These are phyloP conservation scores for Rosa multiflora DNA, from an alignment of 306 rosid genomes.

Conservation along the genomic window DNA sequence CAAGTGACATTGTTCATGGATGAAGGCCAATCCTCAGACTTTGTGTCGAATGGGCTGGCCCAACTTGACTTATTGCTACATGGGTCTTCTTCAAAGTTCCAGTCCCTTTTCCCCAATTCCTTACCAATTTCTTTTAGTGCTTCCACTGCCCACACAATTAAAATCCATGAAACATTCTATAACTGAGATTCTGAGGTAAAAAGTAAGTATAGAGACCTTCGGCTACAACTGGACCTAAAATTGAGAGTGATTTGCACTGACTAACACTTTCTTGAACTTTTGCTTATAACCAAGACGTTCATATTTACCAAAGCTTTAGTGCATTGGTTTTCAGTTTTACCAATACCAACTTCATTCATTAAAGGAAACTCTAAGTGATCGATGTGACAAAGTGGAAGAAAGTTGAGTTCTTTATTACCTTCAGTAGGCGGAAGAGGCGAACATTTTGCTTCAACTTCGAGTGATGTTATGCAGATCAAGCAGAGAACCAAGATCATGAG, in stretches of 20 bases:
- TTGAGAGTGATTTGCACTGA: background rate
- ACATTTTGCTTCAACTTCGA: background rate
- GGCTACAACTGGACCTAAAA: background rate
- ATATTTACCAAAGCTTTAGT: background rate
- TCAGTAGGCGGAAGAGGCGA: background rate
- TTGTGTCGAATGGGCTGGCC: background rate
- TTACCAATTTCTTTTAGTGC: background rate
- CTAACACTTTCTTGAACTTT: too few relatives aligned
- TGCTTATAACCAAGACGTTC: background rate
- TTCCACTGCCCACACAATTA: constrained; percentile 18
- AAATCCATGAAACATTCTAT: background rate
- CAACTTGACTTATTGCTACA: constrained; percentile 13
- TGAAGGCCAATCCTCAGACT: background rate
- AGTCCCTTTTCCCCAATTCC: constrained; percentile 24
- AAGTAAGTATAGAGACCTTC: background rate
- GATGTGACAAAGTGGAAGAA: background rate
- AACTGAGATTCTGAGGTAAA: background rate
- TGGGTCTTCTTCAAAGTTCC: constrained; percentile 25
- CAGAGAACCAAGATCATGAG: constrained; percentile 4
- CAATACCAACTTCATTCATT: background rate
- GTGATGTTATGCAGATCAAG: background rate
- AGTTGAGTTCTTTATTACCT: background rate
- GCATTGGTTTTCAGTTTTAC: background rate
- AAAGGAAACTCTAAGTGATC: background rate
- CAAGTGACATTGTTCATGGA: constrained; percentile 26